Percentiles rank a stretch among this genome's conserved stretches.
Conservation (phyloP, 2,329 filamentous ascomycete species). For the Chaetothyriales sp. region DNA sequence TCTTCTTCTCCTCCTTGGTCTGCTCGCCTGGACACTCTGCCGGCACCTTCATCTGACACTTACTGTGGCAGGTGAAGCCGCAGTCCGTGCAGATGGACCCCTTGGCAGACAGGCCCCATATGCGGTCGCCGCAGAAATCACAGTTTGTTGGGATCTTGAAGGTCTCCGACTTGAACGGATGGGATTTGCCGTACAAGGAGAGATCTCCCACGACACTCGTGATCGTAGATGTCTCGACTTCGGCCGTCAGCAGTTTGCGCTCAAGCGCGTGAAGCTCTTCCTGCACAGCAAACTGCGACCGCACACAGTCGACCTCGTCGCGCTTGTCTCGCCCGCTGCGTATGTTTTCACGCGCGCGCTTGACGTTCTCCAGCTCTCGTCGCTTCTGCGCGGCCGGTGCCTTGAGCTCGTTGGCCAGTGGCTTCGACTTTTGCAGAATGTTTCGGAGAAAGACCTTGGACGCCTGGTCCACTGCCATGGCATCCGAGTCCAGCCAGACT, state of each 20-base stretch:
- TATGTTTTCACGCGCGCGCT: slow-evolving; percentile 57
- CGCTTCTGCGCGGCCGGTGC: slow-evolving; percentile 74
- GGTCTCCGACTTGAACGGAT: slow-evolving; percentile 97
- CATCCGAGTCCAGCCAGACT: slow-evolving; percentile 87
- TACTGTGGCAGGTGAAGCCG: slow-evolving; percentile 94
- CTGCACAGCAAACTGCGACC: slow-evolving; percentile 67
- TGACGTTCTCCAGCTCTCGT: slow-evolving; percentile 67
- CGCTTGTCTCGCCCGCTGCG: slow-evolving; percentile 73
- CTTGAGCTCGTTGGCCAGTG: slow-evolving; percentile 62
- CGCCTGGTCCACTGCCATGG: slow-evolving; percentile 70
- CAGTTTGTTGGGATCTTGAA: slow-evolving; percentile 99
- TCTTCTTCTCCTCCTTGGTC: slow-evolving; percentile 89
- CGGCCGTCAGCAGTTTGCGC: slow-evolving; percentile 67
- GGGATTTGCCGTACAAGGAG: slow-evolving; percentile 79
- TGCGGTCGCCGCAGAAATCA: slow-evolving; percentile 86
- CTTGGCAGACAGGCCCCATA: slow-evolving; percentile 94
- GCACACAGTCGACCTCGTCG: slow-evolving; percentile 74
- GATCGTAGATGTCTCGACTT: slow-evolving; percentile 86
- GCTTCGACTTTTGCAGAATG: slow-evolving; percentile 77
- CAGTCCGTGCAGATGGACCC: slow-evolving; percentile 93
- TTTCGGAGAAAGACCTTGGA: slow-evolving; percentile 88
- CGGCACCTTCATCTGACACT: slow-evolving; percentile 97
- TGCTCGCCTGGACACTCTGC: slow-evolving; percentile 90
- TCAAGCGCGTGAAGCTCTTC: slow-evolving; percentile 76
- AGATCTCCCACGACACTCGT: slow-evolving; percentile 83